phyloP scores from a whole-genome alignment of 306 rosid genomes.

The Corylus avellana region DNA sequence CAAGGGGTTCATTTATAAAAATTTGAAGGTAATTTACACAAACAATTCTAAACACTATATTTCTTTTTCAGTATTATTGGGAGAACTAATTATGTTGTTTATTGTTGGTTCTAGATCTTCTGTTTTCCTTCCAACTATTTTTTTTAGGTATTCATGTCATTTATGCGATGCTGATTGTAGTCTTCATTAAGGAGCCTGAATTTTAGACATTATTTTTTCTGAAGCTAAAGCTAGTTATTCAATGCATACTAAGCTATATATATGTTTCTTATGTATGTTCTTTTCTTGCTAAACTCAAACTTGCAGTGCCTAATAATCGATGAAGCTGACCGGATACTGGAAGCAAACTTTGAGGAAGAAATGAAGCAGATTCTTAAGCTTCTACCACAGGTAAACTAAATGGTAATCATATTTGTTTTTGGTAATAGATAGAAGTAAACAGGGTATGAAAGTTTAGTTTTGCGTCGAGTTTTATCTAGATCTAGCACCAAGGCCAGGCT shows the following conservation, averaged over 20 bases:
- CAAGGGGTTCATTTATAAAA: conserved; percentile 71
- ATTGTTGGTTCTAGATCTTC: not conserved
- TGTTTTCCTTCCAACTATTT: not conserved
- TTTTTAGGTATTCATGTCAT: not conserved
- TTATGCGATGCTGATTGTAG: not conserved
- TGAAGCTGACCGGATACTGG: conserved; percentile 97
- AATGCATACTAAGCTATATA: no score
- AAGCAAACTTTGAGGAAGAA: conserved; percentile 94
- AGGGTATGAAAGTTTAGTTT: conserved; percentile 3
- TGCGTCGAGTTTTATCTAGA: not conserved
- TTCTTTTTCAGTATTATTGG: not conserved
- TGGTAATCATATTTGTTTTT: not conserved
- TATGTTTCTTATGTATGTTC: not conserved
- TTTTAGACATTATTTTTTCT: not conserved
- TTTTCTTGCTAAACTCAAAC: conserved; percentile 30
- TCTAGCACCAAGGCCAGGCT: not conserved
- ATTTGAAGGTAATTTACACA: conserved; percentile 57
- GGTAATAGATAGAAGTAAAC: not conserved
- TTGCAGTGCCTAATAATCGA: conserved; percentile 87
- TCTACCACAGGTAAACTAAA: conserved; percentile 71
- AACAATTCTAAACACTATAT: not conserved
- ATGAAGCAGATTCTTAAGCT: conserved; percentile 83
- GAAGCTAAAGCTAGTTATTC: no score
- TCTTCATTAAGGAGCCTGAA: not conserved
- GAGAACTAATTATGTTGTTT: not conserved